These are phyloP conservation scores for Apiotrichum sp. DNA, from an alignment of 1,284 basidiomycete genomes.

Conservation along the genomic window DNA sequence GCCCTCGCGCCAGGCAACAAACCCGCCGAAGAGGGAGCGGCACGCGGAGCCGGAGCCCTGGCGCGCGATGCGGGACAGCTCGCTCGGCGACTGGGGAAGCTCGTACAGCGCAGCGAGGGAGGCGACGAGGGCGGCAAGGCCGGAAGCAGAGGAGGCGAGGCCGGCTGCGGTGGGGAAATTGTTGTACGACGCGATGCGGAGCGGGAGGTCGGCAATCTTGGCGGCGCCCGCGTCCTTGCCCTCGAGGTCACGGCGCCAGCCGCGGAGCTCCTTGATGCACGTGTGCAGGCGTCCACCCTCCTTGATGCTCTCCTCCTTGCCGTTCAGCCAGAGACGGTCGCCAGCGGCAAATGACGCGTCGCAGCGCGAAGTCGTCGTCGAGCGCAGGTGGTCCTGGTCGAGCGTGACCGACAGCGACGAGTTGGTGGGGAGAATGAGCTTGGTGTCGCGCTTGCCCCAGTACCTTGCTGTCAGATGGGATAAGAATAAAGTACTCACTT, in stretches of 20 bases:
- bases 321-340: slow-evolving; percentile 92
- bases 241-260: slow-evolving; percentile 68
- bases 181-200: slow-evolving; percentile 91
- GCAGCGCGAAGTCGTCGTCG: slow-evolving; percentile 85
- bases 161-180: slow-evolving; percentile 99
- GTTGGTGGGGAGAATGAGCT: slow-evolving; percentile 94
- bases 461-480: slow-evolving; percentile 55
- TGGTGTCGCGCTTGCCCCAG: slow-evolving; percentile 97
- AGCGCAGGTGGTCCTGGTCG: slow-evolving; percentile 89
- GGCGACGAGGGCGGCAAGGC: slow-evolving; percentile 88
- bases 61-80: slow-evolving; percentile 87
- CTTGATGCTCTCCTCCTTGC: slow-evolving; percentile 82
- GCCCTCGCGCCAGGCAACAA: slow-evolving; percentile 92
- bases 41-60: slow-evolving; percentile 98
- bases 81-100: slow-evolving; percentile 61
- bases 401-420: slow-evolving; percentile 95
- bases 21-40: slow-evolving; percentile 93
- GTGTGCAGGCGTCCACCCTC: slow-evolving; percentile 69
- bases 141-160: slow-evolving; percentile 92
- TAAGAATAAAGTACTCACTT: slow-evolving; percentile 57
- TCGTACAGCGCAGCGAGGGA: slow-evolving; percentile 82
- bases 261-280: slow-evolving; percentile 84
- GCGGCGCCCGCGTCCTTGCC: slow-evolving; percentile 54
- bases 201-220: slow-evolving; percentile 64
- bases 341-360: slow-evolving; percentile 62